Evolutionary conservation across 106 monocot species (phyloP), one percentile per base, ranked within the genome.

Genomic region (Dioscorea zingiberensis): DNA sequence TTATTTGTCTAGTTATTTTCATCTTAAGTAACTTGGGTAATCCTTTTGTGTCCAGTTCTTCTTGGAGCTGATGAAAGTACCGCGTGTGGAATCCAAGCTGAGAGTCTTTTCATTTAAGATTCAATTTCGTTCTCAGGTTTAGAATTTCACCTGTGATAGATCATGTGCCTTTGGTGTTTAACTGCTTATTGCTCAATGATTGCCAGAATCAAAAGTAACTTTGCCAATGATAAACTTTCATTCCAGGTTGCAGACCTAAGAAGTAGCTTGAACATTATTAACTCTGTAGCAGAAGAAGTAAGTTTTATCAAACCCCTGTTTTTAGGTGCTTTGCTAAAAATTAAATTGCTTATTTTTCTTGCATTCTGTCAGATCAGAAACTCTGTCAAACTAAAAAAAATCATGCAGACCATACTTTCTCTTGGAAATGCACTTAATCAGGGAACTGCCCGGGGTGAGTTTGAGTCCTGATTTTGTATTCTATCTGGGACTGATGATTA

Each of bases 361-460:
- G 38, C 38, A 8, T 38, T 6, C 38, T 55, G 47, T 69, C 82
- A 94, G 94, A 76, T 94, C 67, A 85, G 74, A 74, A 85, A 73
- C 73, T 94, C 94, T 49, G 67, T 69, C 57, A 87, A 87, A 69
- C 71, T 94, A 79, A 94, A 87, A 77, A 94, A 87, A 73, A 85
- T 85, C 62, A 94, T 94, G 94, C 90, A 90, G 61, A 90, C 94
- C 60, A 94, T 94, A 83, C 84, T 94, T 54, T 94, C 94, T 69
- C 63, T 94, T 62, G 94, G 94, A 68, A 94, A 94, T 85, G 90
- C 90, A 24, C 71, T 94, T 30, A 94, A 94, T 71, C 94, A 94
- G 69, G 94, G 94, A 66, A 94, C 94, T 48, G 85, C 94, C 27
- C 77, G 94, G 48, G 94, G 94, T 94, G 67, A 82, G 76, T 44